These are phyloP conservation scores for Epipyxis sp. DNA, from an alignment of 108 stramenopile genomes.

Conservation along the genomic window DNA sequence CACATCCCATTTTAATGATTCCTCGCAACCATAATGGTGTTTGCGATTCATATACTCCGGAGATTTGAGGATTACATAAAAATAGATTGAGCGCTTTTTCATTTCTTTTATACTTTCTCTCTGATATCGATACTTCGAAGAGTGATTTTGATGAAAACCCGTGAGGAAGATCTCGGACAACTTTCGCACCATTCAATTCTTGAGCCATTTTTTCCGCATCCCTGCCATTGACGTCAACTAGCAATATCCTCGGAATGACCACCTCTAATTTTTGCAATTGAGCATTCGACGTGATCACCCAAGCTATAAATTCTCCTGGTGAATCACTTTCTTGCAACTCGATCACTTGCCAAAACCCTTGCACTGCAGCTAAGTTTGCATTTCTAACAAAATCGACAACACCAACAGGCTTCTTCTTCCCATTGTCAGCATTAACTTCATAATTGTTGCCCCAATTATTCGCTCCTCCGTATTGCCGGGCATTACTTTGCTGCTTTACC, in stretches of 20 bases:
- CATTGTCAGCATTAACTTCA: neutral
- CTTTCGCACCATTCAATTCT: constrained; percentile 41
- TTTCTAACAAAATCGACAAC: constrained; percentile 39
- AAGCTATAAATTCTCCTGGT: constrained; percentile 78
- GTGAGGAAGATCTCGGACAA: constrained; percentile 73
- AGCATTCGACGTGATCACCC: constrained; percentile 77
- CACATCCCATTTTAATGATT: constrained; percentile 73
- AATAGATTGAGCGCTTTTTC: constrained; percentile 48
- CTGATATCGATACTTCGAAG: constrained; percentile 85
- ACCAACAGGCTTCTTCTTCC: constrained; percentile 12
- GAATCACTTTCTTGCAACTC: constrained; percentile 75
- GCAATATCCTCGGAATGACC: neutral
- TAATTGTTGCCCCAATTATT: too few species aligned
- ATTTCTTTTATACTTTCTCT: constrained; percentile 57
- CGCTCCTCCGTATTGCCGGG: too few species aligned
- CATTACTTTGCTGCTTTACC: too few species aligned
- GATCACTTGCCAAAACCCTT: constrained; percentile 76
- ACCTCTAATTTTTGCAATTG: constrained; percentile 62
- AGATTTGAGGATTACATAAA: constrained; percentile 53
- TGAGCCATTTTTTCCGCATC: constrained; percentile 8
- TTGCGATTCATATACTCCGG: constrained; percentile 78
- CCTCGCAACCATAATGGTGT: constrained; percentile 72
- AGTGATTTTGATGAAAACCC: constrained; percentile 51
- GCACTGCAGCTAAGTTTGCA: constrained; percentile 14
- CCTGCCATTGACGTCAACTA: neutral